Evolutionary conservation across 2,329 filamentous ascomycete species (phyloP), one percentile per base, ranked within the genome.

Genomic region (Fusarium tanahbumbuense): DNA sequence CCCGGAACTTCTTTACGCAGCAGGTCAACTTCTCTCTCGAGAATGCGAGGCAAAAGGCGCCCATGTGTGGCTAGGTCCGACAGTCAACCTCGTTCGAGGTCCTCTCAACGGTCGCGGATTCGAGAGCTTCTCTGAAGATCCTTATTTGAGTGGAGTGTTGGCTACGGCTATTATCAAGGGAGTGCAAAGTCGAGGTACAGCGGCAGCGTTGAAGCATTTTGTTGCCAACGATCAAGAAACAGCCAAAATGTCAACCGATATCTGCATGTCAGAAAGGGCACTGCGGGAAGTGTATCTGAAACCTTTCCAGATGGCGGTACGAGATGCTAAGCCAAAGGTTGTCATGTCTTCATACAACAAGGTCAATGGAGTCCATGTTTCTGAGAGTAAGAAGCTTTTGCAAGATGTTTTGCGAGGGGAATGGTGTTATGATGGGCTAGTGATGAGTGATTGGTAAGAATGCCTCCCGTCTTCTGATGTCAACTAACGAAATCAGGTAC

Each of bases 101-200:
- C 89, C 88, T 4, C 81, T 91, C 0, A 88, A 87, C 25, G 89
- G 88, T 5, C 84, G 88, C 56, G 88, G 88, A 49, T 91, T 91
- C 65, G 89, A 91, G 75, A 88, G 87, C 0, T 91, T 88, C 72
- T 87, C 86, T 2, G 89, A 91, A 73, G 79, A 82, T 49, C 79
- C 80, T 22, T 70, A 79, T 20, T 61, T 82, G 9, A 67, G 63
- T 16, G 71, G 73, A 0, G 32, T 68, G 0, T 11, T 76, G 13
- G 73, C 69, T 4, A 74, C 73, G 4, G 67, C 69, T 18, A 78
- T 78, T 30, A 75, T 81, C 9, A 73, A 71, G 23, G 78, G 78
- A 4, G 72, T 81, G 3, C 78, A 81, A 45, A 74, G 72, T 15
- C 60, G 73, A 34, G 72, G 79, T 0, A 77, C 79, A 6, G 63